Conservation (phyloP, 78 protist genomes). For the Bodo saltans region DNA sequence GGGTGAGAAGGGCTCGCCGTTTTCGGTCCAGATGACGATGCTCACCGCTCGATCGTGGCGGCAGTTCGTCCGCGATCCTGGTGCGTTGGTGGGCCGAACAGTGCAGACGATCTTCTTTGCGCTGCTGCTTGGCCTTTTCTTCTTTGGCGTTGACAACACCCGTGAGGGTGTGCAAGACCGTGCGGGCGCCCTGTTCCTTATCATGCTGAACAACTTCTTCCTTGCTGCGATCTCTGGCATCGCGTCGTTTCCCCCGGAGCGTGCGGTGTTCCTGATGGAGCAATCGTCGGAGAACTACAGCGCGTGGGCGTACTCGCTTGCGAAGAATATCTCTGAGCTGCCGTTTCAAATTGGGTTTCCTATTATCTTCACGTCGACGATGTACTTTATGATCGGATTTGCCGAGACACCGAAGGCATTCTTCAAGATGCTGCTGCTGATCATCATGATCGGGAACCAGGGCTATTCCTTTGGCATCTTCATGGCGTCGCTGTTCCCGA, state of each 20-base stretch:
- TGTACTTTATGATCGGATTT: conserved; percentile 17
- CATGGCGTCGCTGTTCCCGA: background rate
- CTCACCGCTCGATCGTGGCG: conserved; percentile 13
- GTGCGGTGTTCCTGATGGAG: conserved; percentile 36
- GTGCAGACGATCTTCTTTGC: conserved; percentile 34
- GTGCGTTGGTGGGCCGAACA: background rate
- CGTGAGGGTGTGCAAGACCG: conserved; percentile 11
- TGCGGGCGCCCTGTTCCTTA: conserved; percentile 38
- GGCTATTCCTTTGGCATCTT: background rate
- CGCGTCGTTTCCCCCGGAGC: conserved; percentile 16
- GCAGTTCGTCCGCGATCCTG: background rate
- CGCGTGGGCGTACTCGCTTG: conserved; percentile 25
- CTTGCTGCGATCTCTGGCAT: background rate
- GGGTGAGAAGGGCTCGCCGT: background rate
- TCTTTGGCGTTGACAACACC: conserved; percentile 14
- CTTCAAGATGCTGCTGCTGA: background rate
- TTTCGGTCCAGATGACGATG: background rate
- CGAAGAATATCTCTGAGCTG: conserved; percentile 32
- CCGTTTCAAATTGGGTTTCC: conserved; percentile 34
- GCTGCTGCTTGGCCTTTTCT: conserved; percentile 32
- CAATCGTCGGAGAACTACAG: conserved; percentile 21
- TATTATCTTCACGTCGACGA: conserved; percentile 11
- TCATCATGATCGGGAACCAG: background rate
- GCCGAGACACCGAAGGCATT: background rate
- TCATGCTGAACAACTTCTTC: conserved; percentile 2